Evolutionary conservation across 345 rosid genomes (phyloP).

Genomic region (Ailanthus altissimus): DNA sequence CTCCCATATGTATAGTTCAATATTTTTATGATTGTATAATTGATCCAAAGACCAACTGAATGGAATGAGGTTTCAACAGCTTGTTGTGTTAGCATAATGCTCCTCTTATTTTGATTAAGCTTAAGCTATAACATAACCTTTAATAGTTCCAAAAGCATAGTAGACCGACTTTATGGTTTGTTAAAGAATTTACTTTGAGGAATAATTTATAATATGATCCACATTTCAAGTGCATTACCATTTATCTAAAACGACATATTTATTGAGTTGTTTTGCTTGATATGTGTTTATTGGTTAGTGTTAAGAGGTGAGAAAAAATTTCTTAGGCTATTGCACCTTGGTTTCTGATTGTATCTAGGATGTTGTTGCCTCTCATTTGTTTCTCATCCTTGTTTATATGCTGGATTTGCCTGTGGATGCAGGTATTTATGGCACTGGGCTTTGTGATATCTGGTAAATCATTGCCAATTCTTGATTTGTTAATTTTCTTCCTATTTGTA

Average conservation of each 20-base stretch:
- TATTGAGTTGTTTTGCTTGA: not conserved
- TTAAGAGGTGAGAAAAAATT: too few species aligned
- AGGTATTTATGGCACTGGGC: slow-evolving; percentile 43
- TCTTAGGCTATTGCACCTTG: too few species aligned
- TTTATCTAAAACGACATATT: not conserved
- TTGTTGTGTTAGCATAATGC: slow-evolving; percentile 43
- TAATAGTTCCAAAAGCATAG: not conserved
- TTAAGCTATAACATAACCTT: not conserved
- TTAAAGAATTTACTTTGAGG: not conserved
- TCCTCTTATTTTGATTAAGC: not conserved
- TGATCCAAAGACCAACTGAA: too few species aligned
- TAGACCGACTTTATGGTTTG: not conserved
- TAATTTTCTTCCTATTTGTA: not conserved
- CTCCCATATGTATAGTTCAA: too few species aligned
- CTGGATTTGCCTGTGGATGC: slow-evolving; percentile 25
- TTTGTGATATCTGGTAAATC: slow-evolving; percentile 41
- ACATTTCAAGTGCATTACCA: not conserved
- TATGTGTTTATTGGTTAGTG: not conserved
- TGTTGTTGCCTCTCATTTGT: not conserved
- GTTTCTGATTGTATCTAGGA: slow-evolving; percentile 9
- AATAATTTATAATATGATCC: not conserved
- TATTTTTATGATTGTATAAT: too few species aligned
- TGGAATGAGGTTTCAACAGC: slow-evolving; percentile 51
- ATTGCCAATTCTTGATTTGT: not conserved
- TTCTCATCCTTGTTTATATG: not conserved